Evolutionary conservation across 805 yeast species (phyloP), one percentile per base, ranked within the genome.

Genomic region (Suhomyces faveliae): DNA sequence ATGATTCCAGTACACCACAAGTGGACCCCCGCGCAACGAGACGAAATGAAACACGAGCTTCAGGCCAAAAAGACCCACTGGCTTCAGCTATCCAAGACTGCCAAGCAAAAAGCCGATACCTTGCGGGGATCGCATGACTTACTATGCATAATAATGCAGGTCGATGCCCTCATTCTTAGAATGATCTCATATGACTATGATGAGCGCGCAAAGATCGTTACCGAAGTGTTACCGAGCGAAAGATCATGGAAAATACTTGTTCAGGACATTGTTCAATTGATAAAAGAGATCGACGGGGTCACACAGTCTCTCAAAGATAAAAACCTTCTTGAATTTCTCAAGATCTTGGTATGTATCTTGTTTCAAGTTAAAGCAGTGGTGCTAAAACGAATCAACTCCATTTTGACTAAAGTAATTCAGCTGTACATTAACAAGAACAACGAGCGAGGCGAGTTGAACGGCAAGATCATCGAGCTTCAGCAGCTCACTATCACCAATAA

Each of bases 71-170:
- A 65, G 60, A 57, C 55, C 40, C 51, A 57, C 10, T 75, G 79
- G 78, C 53, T 64, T 17, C 59, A 59, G 15, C 50, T 59, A 12
- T 76, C 76, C 1, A 59, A 70, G 6, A 52, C 55, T 6, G 62
- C 68, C 48, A 73, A 74, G 51, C 75, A 70, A 55, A 67, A 64
- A 35, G 61, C 73, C 11, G 78, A 74, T 50, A 48, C 59, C 1
- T 64, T 64, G 10, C 54, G 56, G 38, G 46, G 52, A 10, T 51
- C 52, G 3, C 51, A 66, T 42, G 54, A 51, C 22, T 54, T 53
- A 8, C 54, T 55, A n/a, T 69, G 75, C 1, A 60, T 65, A 3
- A 62, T 71, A 5, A 52, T 61, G 5, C 61, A 64, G 9, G 52
- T 73, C 47, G 79, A 74, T 53, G 60, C 76, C 6, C 46, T 74